These are phyloP conservation scores for Lipomyces yamanashiensis DNA, from an alignment of 805 yeast species.

Conservation along the genomic window DNA sequence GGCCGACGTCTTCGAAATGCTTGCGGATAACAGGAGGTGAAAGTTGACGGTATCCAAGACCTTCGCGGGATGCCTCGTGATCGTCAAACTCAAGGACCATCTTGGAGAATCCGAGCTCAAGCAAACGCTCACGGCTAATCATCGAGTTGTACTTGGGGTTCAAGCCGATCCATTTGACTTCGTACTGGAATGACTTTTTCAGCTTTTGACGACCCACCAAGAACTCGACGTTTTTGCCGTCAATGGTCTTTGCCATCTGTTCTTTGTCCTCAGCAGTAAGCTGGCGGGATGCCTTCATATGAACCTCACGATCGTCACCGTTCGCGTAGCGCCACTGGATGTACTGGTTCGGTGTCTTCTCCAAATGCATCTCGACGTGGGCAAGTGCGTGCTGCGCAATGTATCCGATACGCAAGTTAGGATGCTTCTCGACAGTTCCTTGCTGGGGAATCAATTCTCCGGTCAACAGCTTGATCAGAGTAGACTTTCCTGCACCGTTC, in stretches of 20 bases:
- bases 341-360: conserved; percentile 96
- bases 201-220: conserved; percentile 96
- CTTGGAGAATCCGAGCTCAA: conserved; percentile 86
- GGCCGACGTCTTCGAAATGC: conserved; percentile 96
- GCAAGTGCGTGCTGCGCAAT: conserved; percentile 98
- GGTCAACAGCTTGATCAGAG: conserved; percentile 88
- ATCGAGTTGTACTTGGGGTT: conserved; percentile 91
- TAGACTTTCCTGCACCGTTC: conserved; percentile 98
- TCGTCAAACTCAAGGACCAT: conserved; percentile 96
- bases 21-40: conserved; percentile 90
- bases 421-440: conserved; percentile 96
- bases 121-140: conserved; percentile 81
- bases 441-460: conserved; percentile 85
- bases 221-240: conserved; percentile 85
- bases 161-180: conserved; percentile 85
- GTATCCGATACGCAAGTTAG: conserved; percentile 96
- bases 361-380: conserved; percentile 96
- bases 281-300: conserved; percentile 89
- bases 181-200: conserved; percentile 96
- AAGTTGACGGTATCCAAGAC: conserved; percentile 95
- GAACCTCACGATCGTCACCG: conserved; percentile 97
- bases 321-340: conserved; percentile 97
- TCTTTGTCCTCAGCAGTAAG: conserved; percentile 77
- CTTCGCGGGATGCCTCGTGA: conserved; percentile 99
- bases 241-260: conserved; percentile 77